These are phyloP conservation scores for Penicillium canescens DNA, from an alignment of 495 filamentous ascomycete species.

Conservation along the genomic window DNA sequence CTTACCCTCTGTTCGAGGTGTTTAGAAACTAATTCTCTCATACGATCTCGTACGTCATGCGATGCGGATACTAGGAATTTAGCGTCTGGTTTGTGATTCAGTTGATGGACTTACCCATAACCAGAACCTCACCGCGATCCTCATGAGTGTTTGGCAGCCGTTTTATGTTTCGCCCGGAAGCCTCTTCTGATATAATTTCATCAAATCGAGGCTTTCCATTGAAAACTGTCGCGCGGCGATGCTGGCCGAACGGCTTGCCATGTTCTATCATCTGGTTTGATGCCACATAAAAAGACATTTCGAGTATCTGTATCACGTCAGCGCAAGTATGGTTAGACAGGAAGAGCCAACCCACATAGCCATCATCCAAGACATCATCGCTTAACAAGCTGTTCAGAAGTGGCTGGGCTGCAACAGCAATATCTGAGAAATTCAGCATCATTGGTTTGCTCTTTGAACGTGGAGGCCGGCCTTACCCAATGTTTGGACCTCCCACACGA, in stretches of 20 bases:
- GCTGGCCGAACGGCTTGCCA: constrained; percentile 6
- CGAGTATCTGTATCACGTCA: constrained; percentile 12
- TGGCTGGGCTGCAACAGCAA: constrained; percentile 10
- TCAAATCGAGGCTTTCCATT: constrained; percentile 4
- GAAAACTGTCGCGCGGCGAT: constrained; percentile 6
- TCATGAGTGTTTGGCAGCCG: constrained; percentile 8
- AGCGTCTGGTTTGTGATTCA: not conserved
- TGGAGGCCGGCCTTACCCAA: constrained; percentile 10
- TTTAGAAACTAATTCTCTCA: constrained; percentile 3
- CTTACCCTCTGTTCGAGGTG: constrained; percentile 7
- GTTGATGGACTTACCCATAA: constrained; percentile 4
- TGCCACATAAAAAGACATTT: constrained; percentile 15
- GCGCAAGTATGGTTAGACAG: not conserved
- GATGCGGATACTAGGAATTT: constrained; percentile 6
- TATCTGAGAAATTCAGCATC: constrained; percentile 12
- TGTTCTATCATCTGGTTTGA: constrained; percentile 4
- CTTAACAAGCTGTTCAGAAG: constrained; percentile 14
- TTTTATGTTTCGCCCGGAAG: constrained; percentile 5
- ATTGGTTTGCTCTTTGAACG: not conserved
- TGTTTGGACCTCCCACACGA: constrained; percentile 31
- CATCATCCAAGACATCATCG: constrained; percentile 14
- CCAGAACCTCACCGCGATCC: constrained; percentile 2
- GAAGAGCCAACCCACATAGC: constrained; percentile 12
- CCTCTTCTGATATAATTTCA: constrained; percentile 9
- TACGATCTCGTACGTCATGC: not conserved